These are phyloP conservation scores for Alisma plantagoaquatica DNA, from an alignment of 106 monocot genomes.

Conservation along the genomic window DNA sequence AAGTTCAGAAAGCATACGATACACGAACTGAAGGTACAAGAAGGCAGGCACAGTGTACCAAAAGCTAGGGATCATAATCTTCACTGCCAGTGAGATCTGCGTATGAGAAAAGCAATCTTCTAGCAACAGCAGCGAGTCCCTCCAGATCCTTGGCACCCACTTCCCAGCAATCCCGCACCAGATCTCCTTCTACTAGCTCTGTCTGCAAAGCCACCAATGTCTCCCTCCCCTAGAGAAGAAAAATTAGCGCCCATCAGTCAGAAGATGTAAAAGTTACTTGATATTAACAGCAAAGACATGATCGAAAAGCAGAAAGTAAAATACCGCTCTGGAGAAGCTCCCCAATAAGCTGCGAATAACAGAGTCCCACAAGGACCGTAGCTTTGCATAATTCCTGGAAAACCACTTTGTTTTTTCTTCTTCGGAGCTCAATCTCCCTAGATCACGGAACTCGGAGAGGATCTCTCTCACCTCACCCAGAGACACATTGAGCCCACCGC, in stretches of 20 bases:
- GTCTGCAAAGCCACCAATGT: too few relatives aligned
- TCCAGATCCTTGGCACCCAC: conserved; percentile 64
- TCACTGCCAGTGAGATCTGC: too few relatives aligned
- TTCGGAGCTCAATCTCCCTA: conserved; percentile 20
- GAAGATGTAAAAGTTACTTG: too few relatives aligned
- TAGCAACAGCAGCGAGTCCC: conserved; percentile 40
- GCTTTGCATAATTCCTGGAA: conserved; percentile 18
- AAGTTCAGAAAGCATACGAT: too few relatives aligned
- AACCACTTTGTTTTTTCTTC: conserved; percentile 41
- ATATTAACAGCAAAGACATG: too few relatives aligned
- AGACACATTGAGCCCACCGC: background rate
- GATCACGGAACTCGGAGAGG: conserved; percentile 24
- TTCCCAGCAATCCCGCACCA: conserved; percentile 67
- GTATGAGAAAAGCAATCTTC: conserved; percentile 32
- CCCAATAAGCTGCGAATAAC: conserved; percentile 35
- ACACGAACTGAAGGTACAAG: too few relatives aligned
- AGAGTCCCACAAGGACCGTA: conserved; percentile 13
- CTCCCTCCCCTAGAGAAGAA: too few relatives aligned
- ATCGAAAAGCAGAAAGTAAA: too few relatives aligned
- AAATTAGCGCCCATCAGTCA: too few relatives aligned
- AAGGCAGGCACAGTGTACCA: too few relatives aligned
- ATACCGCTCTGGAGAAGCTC: conserved; percentile 45
- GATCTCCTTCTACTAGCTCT: conserved; percentile 67
- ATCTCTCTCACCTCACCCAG: conserved; percentile 4
- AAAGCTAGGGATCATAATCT: too few relatives aligned